Base-by-base conservation (phyloP, 2,329 filamentous ascomycete species). In the Neocucurbitaria cava region DNA sequence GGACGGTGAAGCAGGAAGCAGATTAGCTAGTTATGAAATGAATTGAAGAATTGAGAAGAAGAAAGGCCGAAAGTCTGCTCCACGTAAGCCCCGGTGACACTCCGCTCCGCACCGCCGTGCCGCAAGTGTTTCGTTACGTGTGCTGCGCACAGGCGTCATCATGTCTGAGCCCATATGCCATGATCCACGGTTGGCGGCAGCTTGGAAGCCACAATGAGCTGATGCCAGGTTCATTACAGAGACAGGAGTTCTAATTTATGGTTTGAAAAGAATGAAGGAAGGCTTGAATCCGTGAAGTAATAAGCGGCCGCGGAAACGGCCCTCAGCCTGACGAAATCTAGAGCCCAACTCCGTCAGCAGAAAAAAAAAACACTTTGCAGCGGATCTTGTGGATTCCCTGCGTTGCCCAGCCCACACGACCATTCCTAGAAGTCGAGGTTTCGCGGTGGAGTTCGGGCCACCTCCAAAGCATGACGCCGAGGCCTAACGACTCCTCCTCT, bases 111-210 rank as follows among this genome's bases (percentile, higher is more conserved):
- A 49, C 45, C 45, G 58, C 56, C 54, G 58, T 64, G 61, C 61
- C 63, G 61, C 57, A 58, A 62, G 52, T 55, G 62, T 66, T 68
- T 62, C 65, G 65, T 68, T 66, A 64, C 57, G 55, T 20, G 41
- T 61, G 53, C 57, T 55, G 50, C 59, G 63, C 61, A 59, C 56
- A 58, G 61, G 62, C 63, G 63, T 66, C 59, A 66, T 66, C 53
- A 56, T 53, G 61, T 54, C 55, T 54, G 17, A 60, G 61, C 58
- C 64, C 58, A 47, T 49, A 55, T 41, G 41, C 59, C 49, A 61
- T 42, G 48, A 57, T 57, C 52, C 61, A 61, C 51, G 62, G 43
- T 45, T 54, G 35, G 46, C 49, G 47, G n/a, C 36, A 31, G 42
- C 46, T 45, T 46, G 31, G 13, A 52, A 55, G 58, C 54, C 58